Percentiles rank a stretch among this genome's conserved stretches.
Conservation (phyloP, 345 rosid species). For the Eucalyptus paniculata region DNA sequence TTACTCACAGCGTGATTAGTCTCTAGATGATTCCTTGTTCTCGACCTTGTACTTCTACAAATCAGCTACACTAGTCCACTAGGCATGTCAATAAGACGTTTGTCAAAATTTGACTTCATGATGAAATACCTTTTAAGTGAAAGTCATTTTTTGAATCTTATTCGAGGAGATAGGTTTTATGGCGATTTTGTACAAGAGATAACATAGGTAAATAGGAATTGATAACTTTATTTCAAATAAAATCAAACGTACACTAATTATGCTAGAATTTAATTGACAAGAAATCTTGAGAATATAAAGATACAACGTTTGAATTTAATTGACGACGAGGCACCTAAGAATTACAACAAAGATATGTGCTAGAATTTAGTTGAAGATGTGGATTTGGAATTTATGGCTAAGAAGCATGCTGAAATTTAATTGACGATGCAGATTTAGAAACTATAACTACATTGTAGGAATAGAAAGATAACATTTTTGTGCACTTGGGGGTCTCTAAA, state of each 20-base stretch:
- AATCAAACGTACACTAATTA: not conserved
- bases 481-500: not conserved
- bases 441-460: not conserved
- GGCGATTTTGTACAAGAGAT: not conserved
- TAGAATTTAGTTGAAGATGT: too few species aligned
- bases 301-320: too few species aligned
- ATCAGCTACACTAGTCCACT: too few species aligned
- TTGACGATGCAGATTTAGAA: not conserved
- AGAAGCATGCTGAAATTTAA: not conserved
- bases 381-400: not conserved
- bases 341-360: too few species aligned
- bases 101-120: not conserved
- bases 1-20: not conserved
- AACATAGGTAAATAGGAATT: not conserved
- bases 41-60: not conserved
- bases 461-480: not conserved
- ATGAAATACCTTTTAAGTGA: not conserved
- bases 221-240: not conserved
- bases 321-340: not conserved
- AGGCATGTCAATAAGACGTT: not conserved
- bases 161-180: not conserved
- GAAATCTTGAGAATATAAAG: not conserved
- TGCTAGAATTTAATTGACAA: too few species aligned
- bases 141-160: too few species aligned
- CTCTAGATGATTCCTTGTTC: not conserved